Evolutionary conservation across 768 basidiomycete species (phyloP).

Genomic region (Phlegmacium glaucopus): DNA sequence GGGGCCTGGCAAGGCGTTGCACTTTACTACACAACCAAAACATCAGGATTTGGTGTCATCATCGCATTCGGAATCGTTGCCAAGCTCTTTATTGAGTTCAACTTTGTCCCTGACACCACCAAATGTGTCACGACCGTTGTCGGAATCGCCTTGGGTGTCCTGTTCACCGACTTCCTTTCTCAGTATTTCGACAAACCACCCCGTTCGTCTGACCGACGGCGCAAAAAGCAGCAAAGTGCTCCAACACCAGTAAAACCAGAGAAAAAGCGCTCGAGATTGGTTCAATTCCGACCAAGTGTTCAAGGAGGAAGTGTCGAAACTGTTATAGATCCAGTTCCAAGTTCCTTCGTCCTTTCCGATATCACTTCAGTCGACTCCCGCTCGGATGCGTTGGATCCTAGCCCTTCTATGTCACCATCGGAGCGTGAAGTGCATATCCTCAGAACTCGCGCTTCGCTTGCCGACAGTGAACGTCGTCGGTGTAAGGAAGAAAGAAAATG

Average conservation of each 20-base stretch:
- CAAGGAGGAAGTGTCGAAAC: conserved; percentile 34
- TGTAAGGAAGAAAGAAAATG: conserved; percentile 87
- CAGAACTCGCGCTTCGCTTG: conserved; percentile 72
- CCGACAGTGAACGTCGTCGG: conserved; percentile 78
- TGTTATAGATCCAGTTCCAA: conserved; percentile 19
- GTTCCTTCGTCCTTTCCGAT: conserved; percentile 39
- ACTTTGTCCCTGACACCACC: conserved; percentile 46
- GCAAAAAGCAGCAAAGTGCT: conserved; percentile 24
- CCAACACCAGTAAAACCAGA: conserved; percentile 14
- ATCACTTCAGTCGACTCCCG: conserved; percentile 70
- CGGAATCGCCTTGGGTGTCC: conserved; percentile 65
- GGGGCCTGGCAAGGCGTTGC: conserved; percentile 78
- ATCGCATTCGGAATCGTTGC: conserved; percentile 55
- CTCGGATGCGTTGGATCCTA: conserved; percentile 61
- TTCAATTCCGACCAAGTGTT: conserved; percentile 44
- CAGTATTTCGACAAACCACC: conserved; percentile 56
- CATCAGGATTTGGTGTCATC: conserved; percentile 48
- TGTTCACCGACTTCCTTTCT: conserved; percentile 69
- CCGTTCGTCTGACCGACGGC: conserved; percentile 29
- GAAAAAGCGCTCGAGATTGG: conserved; percentile 35
- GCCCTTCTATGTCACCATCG: conserved; percentile 53
- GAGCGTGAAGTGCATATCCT: conserved; percentile 76
- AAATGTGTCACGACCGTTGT: conserved; percentile 59
- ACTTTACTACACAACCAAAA: conserved; percentile 61
- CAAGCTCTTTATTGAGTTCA: conserved; percentile 66